Base-by-base conservation (phyloP, 257 asterid species). In the Dorcoceras hygrometricum region DNA sequence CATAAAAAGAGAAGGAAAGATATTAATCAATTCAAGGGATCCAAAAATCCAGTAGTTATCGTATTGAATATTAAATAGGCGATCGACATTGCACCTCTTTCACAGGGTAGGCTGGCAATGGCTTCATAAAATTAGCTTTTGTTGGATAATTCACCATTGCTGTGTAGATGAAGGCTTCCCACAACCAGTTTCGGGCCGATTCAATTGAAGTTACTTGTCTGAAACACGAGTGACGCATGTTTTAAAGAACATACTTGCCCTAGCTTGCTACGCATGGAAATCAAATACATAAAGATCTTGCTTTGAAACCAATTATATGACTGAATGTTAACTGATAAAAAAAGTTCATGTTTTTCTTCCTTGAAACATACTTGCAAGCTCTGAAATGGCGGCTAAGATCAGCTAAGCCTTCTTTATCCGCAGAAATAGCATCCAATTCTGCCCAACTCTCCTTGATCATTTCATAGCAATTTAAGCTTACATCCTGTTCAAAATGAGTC, bases 71-170 rank as follows among this genome's bases (percentile, higher is more conserved):
- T 4, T 39, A 56, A 9, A 9, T 34, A 23, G 54, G 3, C 6
- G 23, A 69, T 57, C 61, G 23, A 63, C 48, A 65, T 12, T 16
- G 31, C 64, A 89, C 96, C 88, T 83, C 75, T 61, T 71, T 59
- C 31, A 89, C 95, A 4, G 96, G 96, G 69, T 79, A 86, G 66
- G 96, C 91, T 62, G 95, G 96, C 31, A 89, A 76, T 43, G 83
- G 88, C 80, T 69, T 89, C 91, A 84, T 76, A 26, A 89, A 89
- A 70, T 83, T 86, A 43, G 96, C 82, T 72, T 72, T 76, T 4
- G 86, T 84, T 0, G 89, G 91, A 67, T 89, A 89, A 74, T 89
- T 89, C 71, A 83, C 81, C 96, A 89, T 86, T 25, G 96, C 88
- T 32, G 88, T 76, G 73, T 84, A 84, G 9, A 77, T 77, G 60